Evolutionary conservation across 352 stramenopile species (phyloP), one percentile per base, ranked within the genome.

Genomic region (Hyaloperonospora brassicae): DNA sequence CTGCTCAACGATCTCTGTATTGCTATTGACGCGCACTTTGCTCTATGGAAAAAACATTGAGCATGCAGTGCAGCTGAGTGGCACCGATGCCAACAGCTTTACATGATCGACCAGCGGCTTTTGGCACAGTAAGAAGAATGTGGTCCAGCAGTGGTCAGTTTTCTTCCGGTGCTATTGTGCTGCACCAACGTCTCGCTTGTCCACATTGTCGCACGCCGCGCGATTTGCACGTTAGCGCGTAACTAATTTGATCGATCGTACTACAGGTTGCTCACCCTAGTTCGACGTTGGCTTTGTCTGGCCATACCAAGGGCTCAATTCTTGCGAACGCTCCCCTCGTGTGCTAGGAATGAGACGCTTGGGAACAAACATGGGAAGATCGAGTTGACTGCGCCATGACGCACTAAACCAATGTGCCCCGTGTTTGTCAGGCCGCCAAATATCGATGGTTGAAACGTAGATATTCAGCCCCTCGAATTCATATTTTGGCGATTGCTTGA

Each of bases 361-460:
- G 64, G 56, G 70, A 86, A 24, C 69, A 95, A 53, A 85, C 86
- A n/a, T 96, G 86, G 87, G 87, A 97, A 54, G 87, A 97, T 53
- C 72, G 69, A 1, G 89, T 81, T 8, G 83, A 95, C 59, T 73
- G 75, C 10, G 70, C 79, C 17, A 88, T 97, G 68, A 93, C 81
- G 0, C n/a, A n/a, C n/a, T n/a, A 79, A 97, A 51, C 68, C 96
- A 31, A 60, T 97, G 17, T 69, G 83, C 1, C 95, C 84, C 0
- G 61, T 86, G 14, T 59, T n/a, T n/a, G n/a, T n/a, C n/a, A n/a
- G n/a, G n/a, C n/a, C n/a, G n/a, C n/a, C n/a, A n/a, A n/a, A n/a
- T n/a, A n/a, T n/a, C n/a, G n/a, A n/a, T n/a, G n/a, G n/a, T n/a
- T n/a, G n/a, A n/a, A n/a, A n/a, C n/a, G n/a, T n/a, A n/a, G n/a